These are phyloP conservation scores for Melaleuca quinquenervia DNA, from an alignment of 345 rosid genomes.

Conservation along the genomic window DNA sequence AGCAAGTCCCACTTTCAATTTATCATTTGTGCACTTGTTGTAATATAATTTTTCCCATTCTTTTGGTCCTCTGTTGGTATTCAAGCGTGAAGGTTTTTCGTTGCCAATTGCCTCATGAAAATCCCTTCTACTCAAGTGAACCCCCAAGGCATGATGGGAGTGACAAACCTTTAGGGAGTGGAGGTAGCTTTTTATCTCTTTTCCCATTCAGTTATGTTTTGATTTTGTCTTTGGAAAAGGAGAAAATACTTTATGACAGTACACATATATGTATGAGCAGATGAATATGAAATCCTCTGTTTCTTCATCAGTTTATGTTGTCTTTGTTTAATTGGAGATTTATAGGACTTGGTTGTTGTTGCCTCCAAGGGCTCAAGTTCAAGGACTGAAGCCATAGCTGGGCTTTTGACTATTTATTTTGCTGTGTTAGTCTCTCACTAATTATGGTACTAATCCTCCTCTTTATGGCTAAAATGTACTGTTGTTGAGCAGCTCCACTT, in stretches of 20 bases:
- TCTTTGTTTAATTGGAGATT: not conserved
- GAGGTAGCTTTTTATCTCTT: slow-evolving; percentile 34
- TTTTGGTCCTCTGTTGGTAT: slow-evolving; percentile 5
- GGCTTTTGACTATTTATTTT: not conserved
- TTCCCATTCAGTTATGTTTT: not conserved
- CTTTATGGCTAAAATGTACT: not conserved
- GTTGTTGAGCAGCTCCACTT: slow-evolving; percentile 29
- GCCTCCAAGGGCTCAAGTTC: not conserved
- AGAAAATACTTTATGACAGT: not conserved
- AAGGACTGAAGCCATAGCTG: not conserved
- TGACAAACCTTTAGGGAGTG: slow-evolving; percentile 41
- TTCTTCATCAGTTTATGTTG: not conserved
- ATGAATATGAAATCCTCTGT: not conserved
- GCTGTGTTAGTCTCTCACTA: not conserved
- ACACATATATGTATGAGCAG: not conserved
- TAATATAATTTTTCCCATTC: not conserved
- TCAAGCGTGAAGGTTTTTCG: slow-evolving; percentile 76
- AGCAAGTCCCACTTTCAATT: not conserved
- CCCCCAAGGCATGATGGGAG: slow-evolving; percentile 47
- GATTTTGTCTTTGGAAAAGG: not conserved
- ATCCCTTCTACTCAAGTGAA: slow-evolving; percentile 69
- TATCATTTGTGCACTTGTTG: not conserved
- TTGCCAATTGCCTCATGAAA: slow-evolving; percentile 62
- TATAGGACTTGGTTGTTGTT: not conserved
- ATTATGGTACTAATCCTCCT: not conserved